Base-by-base conservation (phyloP, 1,284 basidiomycete species). In the Cryptococcus jaspeensis region DNA sequence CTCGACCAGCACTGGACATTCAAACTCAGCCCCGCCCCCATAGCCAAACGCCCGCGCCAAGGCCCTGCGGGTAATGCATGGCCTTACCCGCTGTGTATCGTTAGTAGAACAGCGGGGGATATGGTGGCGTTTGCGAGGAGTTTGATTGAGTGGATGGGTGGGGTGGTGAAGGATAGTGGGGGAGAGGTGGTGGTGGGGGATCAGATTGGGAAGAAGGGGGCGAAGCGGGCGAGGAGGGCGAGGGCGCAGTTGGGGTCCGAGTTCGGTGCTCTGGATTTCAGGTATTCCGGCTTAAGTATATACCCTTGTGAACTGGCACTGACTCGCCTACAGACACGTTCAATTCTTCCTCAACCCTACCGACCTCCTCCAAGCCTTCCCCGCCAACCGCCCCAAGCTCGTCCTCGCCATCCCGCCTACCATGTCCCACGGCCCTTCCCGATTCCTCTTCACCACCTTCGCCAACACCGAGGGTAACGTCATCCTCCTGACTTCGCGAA, bases 61-160 rank as follows among this genome's bases (percentile, higher is more conserved):
- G 35, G 20, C 8, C 22, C 13, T 22, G 23, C 38, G 11, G 50
- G 25, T 32, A 52, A 56, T 18, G 28, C 49, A 23, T 79, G 78
- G 78, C 67, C 64, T 42, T 81, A 79, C 60, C 94, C 95, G 0
- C 88, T 99, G 35, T 99, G 95, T 72, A 83, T 99, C 18, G 84
- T 99, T 44, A 91, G 90, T 57, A 83, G 87, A 36, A 95, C 92
- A 1, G 93, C 89, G 2, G 86, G 88, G 62, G 95, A 99, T 76
- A 95, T 98, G 86, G 80, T 98, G 39, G 89, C 90, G 1, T 93
- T 95, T 67, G 91, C 96, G 16, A 81, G 93, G 55, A 95, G 91
- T 81, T 89, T 99, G 87, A 95, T 98, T 85, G 96, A 98, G 75
- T 99, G 95, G 94, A 87, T 98, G 67, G 92, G 94, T 15, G 92